Conservation (phyloP, 2,329 filamentous ascomycete genomes). For the Botrytis hyacinthi region DNA sequence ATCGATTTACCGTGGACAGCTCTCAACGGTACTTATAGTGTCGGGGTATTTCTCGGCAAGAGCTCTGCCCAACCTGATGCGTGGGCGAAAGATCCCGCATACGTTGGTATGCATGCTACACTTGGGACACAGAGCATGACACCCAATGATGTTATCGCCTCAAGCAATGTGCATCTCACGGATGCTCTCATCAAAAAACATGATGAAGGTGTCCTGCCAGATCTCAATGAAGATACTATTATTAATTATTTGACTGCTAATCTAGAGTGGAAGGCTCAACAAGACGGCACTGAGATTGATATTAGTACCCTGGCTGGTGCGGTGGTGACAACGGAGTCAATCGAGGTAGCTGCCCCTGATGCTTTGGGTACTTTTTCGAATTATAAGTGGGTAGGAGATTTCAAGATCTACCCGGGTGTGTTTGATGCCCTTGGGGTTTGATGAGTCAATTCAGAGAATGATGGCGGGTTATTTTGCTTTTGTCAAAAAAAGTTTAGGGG, state of each 20-base stretch:
- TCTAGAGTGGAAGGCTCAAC: constrained; percentile 30
- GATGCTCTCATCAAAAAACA: constrained; percentile 37
- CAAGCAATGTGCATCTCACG: constrained; percentile 42
- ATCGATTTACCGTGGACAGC: constrained; percentile 37
- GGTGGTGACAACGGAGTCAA: constrained; percentile 2
- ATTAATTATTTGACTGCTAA: constrained; percentile 32
- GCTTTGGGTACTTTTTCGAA: constrained; percentile 11
- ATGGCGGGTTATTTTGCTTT: neutral
- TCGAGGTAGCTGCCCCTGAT: constrained; percentile 11
- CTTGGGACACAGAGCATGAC: neutral
- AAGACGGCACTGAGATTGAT: constrained; percentile 6
- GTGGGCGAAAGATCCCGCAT: constrained; percentile 20
- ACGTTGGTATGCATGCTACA: constrained; percentile 19
- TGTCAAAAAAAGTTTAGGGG: neutral
- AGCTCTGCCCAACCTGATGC: constrained; percentile 31
- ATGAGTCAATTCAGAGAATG: neutral
- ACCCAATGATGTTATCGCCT: constrained; percentile 32
- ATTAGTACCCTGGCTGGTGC: constrained; percentile 1
- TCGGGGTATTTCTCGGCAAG: constrained; percentile 39
- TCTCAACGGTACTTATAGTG: constrained; percentile 36
- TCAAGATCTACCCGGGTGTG: constrained; percentile 13
- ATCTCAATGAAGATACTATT: constrained; percentile 34
- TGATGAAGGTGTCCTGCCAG: constrained; percentile 29
- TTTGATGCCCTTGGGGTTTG: neutral
- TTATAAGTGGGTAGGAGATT: constrained; percentile 19